A percentile compares a stretch with the other conserved stretches of the same genome.
These are phyloP conservation scores for Rhododendron simsii DNA, from an alignment of 148 eudicot species.

Conservation along the genomic window DNA sequence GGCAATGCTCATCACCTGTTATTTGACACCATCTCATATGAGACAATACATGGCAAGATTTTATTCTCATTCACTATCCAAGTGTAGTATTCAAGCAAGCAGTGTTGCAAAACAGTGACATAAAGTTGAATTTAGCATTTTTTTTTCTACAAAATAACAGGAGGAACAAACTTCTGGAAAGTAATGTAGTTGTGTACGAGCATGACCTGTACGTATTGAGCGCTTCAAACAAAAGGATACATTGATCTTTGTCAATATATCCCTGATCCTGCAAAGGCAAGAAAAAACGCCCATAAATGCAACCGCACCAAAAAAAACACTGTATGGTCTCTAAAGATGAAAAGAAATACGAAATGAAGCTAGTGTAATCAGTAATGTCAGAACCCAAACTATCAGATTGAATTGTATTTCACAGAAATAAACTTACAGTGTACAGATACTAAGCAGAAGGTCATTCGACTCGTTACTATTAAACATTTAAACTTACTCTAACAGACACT, in stretches of 20 bases:
- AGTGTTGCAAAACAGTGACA: background rate
- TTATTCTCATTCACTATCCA: background rate
- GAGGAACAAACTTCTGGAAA: background rate
- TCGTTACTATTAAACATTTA: background rate
- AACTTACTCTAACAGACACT: background rate
- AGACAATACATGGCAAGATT: background rate
- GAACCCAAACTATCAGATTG: background rate
- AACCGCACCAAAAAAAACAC: background rate
- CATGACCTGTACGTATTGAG: slow-evolving; percentile 81
- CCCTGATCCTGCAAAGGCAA: slow-evolving; percentile 39
- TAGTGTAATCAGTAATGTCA: background rate
- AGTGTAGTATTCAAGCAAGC: background rate
- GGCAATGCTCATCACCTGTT: background rate
- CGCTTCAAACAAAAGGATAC: slow-evolving; percentile 70
- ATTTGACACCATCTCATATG: background rate
- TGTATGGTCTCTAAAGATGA: no score
- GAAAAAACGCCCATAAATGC: slow-evolving; percentile 6
- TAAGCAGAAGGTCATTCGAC: background rate
- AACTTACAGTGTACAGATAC: background rate
- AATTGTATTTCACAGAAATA: background rate
- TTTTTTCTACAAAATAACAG: background rate
- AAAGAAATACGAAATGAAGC: background rate
- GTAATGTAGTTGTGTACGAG: background rate
- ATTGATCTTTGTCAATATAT: slow-evolving; percentile 65
- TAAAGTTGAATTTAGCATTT: background rate